Percentiles rank a stretch among this genome's conserved stretches.
Evolutionary conservation across 306 rosid genomes (phyloP).

Genomic region (Sechiopsis laciniata): DNA sequence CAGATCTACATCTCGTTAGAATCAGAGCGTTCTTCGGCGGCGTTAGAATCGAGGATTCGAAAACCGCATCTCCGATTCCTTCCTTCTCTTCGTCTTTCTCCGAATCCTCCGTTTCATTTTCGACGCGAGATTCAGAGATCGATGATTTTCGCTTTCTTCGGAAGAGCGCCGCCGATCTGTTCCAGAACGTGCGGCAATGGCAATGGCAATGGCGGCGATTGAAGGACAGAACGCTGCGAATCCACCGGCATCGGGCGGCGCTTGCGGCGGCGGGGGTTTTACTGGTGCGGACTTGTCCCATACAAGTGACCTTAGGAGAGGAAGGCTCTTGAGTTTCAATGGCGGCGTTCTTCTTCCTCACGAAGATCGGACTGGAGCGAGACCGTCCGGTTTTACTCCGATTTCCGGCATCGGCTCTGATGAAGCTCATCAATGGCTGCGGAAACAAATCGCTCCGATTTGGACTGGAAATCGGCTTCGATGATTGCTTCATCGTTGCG

Average conservation of each 20-base stretch:
- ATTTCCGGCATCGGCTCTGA: slow-evolving; percentile 33
- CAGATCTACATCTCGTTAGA: slow-evolving; percentile 70
- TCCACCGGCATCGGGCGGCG: slow-evolving; percentile 36
- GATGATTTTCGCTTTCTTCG: slow-evolving; percentile 34
- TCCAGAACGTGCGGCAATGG: slow-evolving; percentile 41
- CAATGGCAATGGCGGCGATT: slow-evolving; percentile 27
- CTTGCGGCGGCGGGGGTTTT: slow-evolving; percentile 1
- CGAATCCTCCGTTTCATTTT: slow-evolving; percentile 30
- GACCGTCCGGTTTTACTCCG: slow-evolving; percentile 45
- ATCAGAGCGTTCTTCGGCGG: slow-evolving; percentile 72
- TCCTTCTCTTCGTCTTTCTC: slow-evolving; percentile 32
- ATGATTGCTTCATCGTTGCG: slow-evolving; percentile 26
- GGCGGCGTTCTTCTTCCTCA: slow-evolving; percentile 36
- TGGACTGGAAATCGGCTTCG: slow-evolving; percentile 50
- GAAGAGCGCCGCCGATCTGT: slow-evolving; percentile 38
- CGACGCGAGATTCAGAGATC: slow-evolving; percentile 21
- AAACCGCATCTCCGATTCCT: slow-evolving; percentile 16
- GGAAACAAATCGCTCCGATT: slow-evolving; percentile 50
- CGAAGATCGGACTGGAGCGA: slow-evolving; percentile 38
- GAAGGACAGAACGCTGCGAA: slow-evolving; percentile 38
- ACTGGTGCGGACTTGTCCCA: slow-evolving; percentile 51
- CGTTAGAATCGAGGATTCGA: slow-evolving; percentile 22
- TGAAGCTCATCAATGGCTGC: slow-evolving; percentile 53
- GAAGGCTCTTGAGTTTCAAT: slow-evolving; percentile 61
- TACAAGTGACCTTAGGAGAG: slow-evolving; percentile 65